A percentile compares a stretch with the other conserved stretches of the same genome.
These are phyloP conservation scores for Macrocybe gigantea DNA, from an alignment of 768 basidiomycete species.

Conservation along the genomic window DNA sequence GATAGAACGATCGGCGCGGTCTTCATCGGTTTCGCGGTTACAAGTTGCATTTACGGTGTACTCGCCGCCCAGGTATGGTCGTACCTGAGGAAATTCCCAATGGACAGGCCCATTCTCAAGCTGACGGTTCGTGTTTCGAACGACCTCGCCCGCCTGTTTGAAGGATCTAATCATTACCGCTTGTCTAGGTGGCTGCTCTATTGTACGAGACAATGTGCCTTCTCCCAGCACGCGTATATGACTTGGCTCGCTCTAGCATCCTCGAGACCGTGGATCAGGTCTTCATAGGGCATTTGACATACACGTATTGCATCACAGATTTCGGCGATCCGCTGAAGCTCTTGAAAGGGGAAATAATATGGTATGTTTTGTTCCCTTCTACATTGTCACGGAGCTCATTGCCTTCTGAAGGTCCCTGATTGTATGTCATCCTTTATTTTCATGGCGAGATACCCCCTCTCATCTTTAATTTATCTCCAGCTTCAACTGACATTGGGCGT, in stretches of 20 bases:
- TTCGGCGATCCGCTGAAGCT: slow-evolving; percentile 31
- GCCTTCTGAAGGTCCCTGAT: slow-evolving; percentile 38
- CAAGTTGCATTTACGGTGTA: slow-evolving; percentile 50
- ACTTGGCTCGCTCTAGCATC: slow-evolving; percentile 24
- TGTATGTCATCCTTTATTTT: slow-evolving; percentile 24
- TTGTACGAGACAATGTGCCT: slow-evolving; percentile 19
- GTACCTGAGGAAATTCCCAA: slow-evolving; percentile 51
- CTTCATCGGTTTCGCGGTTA: slow-evolving; percentile 51
- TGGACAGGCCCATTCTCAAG: slow-evolving; percentile 47
- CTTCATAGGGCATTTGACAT: slow-evolving; percentile 51
- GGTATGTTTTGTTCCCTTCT: slow-evolving; percentile 27
- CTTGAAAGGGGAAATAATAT: slow-evolving; percentile 30
- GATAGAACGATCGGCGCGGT: slow-evolving; percentile 55
- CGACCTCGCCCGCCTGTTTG: neutral
- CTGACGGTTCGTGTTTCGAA: slow-evolving; percentile 33
- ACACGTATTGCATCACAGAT: slow-evolving; percentile 49
- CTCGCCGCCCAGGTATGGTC: slow-evolving; percentile 46
- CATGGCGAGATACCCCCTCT: neutral
- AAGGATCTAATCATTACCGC: neutral
- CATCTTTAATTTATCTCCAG: slow-evolving; percentile 17
- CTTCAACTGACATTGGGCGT: slow-evolving; percentile 42
- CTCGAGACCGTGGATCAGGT: slow-evolving; percentile 49
- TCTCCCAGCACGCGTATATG: neutral
- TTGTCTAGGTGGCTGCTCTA: slow-evolving; percentile 30
- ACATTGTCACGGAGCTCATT: neutral